phyloP scores from a whole-genome alignment of 495 filamentous ascomycete species.

The Neurospora sp. region DNA sequence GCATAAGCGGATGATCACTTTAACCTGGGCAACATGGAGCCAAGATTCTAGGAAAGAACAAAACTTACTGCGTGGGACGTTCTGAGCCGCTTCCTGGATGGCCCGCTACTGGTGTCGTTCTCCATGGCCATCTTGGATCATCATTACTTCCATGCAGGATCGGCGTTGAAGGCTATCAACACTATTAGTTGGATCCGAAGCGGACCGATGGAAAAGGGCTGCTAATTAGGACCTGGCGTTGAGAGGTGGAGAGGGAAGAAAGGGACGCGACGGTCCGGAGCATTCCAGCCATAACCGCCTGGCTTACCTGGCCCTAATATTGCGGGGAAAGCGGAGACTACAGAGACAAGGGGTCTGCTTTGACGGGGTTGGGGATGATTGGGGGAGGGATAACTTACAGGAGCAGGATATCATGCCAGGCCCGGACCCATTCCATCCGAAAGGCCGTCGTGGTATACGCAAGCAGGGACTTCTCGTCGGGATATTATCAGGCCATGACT shows the following conservation, averaged over 20 bases:
- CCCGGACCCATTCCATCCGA: constrained; percentile 1
- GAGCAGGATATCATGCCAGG: not conserved
- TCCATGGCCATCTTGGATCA: not conserved
- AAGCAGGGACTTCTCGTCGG: not conserved
- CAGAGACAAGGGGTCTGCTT: not conserved
- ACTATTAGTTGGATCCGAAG: constrained; percentile 7
- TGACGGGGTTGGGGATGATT: not conserved
- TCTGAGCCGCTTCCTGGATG: constrained; percentile 16
- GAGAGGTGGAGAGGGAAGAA: not conserved
- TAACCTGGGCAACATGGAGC: not conserved
- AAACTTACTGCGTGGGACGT: constrained; percentile 18
- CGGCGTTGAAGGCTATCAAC: not conserved
- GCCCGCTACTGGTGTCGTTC: constrained; percentile 4
- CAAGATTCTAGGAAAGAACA: not conserved
- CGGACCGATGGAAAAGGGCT: constrained; percentile 9
- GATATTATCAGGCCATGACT: not conserved
- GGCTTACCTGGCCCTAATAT: not conserved
- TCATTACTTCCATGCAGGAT: not conserved
- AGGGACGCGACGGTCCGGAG: constrained; percentile 2
- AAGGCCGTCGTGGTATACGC: not conserved
- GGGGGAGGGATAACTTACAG: not conserved
- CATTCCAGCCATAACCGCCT: not conserved
- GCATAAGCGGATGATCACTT: not conserved
- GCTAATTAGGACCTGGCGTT: not conserved
- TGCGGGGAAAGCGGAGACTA: constrained; percentile 7